A percentile compares a stretch with the other conserved stretches of the same genome.
Evolutionary conservation across 139 green algal species (phyloP).

Genomic region (Chlamydomonas asymmetrica): DNA sequence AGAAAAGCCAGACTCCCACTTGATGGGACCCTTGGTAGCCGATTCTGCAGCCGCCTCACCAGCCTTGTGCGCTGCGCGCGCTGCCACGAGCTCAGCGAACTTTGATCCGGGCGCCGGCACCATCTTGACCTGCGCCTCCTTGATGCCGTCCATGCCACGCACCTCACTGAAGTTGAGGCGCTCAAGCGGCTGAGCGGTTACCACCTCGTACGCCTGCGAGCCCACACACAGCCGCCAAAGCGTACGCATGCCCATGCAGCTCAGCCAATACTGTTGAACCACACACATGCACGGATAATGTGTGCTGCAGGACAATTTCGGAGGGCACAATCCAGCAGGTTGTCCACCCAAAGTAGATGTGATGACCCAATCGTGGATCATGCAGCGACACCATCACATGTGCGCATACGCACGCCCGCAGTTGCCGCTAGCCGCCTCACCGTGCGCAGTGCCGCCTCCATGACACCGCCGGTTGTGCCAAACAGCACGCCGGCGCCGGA

Average conservation of each 20-base stretch:
- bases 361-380: too few species aligned
- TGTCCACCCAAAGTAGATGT: too few species aligned
- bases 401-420: too few species aligned
- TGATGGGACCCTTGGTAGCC: too few species aligned
- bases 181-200: constrained; percentile 35
- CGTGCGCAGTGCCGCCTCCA: constrained; percentile 51
- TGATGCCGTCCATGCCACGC: constrained; percentile 70
- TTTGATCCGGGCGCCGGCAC: constrained; percentile 8
- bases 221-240: too few species aligned
- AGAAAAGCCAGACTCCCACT: constrained; percentile 12
- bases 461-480: constrained; percentile 74
- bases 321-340: too few species aligned
- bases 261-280: too few species aligned
- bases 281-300: too few species aligned
- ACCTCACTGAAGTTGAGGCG: constrained; percentile 40
- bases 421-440: too few species aligned
- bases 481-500: constrained; percentile 61
- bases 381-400: too few species aligned
- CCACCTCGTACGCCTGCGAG: constrained; percentile 46
- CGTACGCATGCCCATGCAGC: too few species aligned
- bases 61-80: not conserved
- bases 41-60: not conserved
- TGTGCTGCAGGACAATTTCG: too few species aligned
- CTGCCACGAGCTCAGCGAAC: constrained; percentile 10
- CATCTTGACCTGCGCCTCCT: constrained; percentile 36